phyloP scores from a whole-genome alignment of 2,329 filamentous ascomycete species.

The Lachnellula arida region DNA sequence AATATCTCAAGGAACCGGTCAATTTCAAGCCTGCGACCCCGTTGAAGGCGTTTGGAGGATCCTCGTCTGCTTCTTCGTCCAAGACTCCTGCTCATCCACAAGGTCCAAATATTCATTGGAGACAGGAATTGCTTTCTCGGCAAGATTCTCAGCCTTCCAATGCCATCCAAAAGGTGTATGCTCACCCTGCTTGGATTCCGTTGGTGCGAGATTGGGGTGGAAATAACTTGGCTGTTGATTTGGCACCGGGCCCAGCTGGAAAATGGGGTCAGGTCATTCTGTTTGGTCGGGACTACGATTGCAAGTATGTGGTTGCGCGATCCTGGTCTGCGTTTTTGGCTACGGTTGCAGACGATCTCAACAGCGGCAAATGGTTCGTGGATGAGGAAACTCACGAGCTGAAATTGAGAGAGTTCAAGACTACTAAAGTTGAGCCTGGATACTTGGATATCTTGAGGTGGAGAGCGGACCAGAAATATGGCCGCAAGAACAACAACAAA shows the following conservation, averaged over 20 bases:
- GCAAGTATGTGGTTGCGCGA: conserved; percentile 91
- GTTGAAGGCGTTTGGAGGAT: conserved; percentile 66
- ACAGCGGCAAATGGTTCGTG: conserved; percentile 83
- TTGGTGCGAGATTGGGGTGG: conserved; percentile 96
- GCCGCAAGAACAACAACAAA: conserved; percentile 46
- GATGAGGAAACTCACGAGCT: conserved; percentile 90
- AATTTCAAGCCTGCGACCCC: conserved; percentile 58
- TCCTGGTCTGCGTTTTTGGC: conserved; percentile 90
- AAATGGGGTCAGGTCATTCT: conserved; percentile 96
- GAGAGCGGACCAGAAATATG: conserved; percentile 94
- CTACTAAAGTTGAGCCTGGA: conserved; percentile 79
- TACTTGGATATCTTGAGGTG: conserved; percentile 95
- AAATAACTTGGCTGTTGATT: conserved; percentile 91
- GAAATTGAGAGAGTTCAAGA: conserved; percentile 88
- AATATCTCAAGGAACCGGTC: conserved; percentile 60
- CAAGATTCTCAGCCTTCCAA: conserved; percentile 86
- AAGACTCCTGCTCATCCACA: conserved; percentile 48
- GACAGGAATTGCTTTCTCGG: conserved; percentile 74
- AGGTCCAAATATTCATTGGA: conserved; percentile 62
- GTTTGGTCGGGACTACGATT: conserved; percentile 96
- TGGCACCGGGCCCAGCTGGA: conserved; percentile 83
- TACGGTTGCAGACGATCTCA: conserved; percentile 82
- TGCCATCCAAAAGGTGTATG: conserved; percentile 86
- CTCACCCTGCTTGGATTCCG: conserved; percentile 92
- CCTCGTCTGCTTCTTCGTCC: conserved; percentile 58